Base-by-base conservation (phyloP, 169 alveolate species). In the Hepatocystis sp. region DNA sequence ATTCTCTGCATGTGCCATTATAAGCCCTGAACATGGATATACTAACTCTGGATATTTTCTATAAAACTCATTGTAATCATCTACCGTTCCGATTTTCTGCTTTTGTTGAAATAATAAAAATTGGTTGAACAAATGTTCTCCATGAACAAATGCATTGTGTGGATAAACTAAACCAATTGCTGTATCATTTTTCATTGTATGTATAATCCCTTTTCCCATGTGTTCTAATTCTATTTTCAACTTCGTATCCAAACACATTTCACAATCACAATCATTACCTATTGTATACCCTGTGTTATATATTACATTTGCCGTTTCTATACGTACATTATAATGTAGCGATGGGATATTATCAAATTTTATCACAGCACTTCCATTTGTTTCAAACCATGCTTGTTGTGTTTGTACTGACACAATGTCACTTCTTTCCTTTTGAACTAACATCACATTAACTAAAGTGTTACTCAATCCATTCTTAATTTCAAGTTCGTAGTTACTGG, bases 11-110 rank as follows among this genome's bases (percentile, higher is more conserved):
- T 81, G 89, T 19, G 49, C 27, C 84, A 63, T 63, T 4, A 81
- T 81, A 11, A 55, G 17, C 21, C 89, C 89, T 28, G 89, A 81
- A 46, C 89, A 81, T 23, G 89, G 89, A 21, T 10, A 23, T 13
- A 76, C 88, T 27, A 76, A 76, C 46, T 76, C 88, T 36, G 56
- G 21, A 25, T 76, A 51, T 8, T 44, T 42, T 0, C 34, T 46
- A 52, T 76, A 76, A 27, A 76, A 10, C 13, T 58, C 44, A 23
- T 63, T 13, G n/a, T 76, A 76, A 40, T 32, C 0, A n/a, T n/a
- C n/a, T n/a, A n/a, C n/a, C n/a, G n/a, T n/a, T n/a, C n/a, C n/a
- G n/a, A n/a, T n/a, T n/a, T n/a, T n/a, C n/a, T n/a, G n/a, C n/a
- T n/a, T n/a, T n/a, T n/a, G n/a, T n/a, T n/a, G n/a, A n/a, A n/a